phyloP scores from a whole-genome alignment of 2,329 filamentous ascomycete species.

The Claviceps spartinae region DNA sequence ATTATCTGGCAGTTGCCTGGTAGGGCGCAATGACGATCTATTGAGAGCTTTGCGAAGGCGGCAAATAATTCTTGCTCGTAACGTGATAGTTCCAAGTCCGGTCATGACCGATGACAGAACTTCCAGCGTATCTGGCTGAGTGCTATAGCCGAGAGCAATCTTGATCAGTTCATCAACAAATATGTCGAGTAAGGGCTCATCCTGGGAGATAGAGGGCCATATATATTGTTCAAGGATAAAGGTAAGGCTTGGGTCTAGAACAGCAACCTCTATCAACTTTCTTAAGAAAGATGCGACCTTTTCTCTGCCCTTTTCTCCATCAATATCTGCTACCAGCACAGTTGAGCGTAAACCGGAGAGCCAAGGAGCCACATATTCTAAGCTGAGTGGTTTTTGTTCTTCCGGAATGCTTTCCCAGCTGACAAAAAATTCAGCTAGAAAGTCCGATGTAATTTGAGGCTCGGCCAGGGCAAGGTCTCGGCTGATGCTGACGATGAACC shows the following conservation, averaged over 20 bases:
- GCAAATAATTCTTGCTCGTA: constrained; percentile 52
- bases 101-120: constrained; percentile 48
- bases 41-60: constrained; percentile 54
- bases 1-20: constrained; percentile 51
- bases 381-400: constrained; percentile 51
- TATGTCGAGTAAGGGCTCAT: constrained; percentile 52
- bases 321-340: constrained; percentile 43
- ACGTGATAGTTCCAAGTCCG: constrained; percentile 49
- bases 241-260: constrained; percentile 44
- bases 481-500: constrained; percentile 53
- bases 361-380: constrained; percentile 61
- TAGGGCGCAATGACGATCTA: constrained; percentile 52
- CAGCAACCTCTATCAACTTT: constrained; percentile 52
- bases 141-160: constrained; percentile 41
- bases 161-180: constrained; percentile 55
- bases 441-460: constrained; percentile 54
- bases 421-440: constrained; percentile 60
- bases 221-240: constrained; percentile 51
- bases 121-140: constrained; percentile 45
- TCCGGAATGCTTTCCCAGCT: constrained; percentile 58
- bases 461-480: constrained; percentile 48
- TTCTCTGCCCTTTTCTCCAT: constrained; percentile 53
- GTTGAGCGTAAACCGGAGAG: constrained; percentile 46
- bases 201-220: constrained; percentile 50
- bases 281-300: constrained; percentile 50